Evolutionary conservation across 768 basidiomycete species (phyloP).

Genomic region (Collybiopsis confluens): DNA sequence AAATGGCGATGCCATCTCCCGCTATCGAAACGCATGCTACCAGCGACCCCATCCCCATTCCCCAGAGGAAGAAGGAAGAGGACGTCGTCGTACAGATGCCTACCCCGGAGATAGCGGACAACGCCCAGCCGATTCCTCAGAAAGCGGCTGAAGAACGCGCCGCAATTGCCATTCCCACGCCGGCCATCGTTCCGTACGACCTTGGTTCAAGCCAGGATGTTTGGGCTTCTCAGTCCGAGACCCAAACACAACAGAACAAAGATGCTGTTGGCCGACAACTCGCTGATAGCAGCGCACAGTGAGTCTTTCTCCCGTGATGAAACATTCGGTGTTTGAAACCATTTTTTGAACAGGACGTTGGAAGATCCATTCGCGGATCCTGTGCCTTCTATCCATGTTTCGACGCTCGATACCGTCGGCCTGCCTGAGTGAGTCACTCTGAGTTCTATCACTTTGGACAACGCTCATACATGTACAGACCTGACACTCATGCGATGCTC

Average conservation of each 20-base stretch:
- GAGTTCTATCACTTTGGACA: background rate
- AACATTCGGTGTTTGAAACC: background rate
- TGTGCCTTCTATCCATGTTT: slow-evolving; percentile 10
- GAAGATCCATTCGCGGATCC: slow-evolving; percentile 25
- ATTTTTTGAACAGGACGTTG: slow-evolving; percentile 3
- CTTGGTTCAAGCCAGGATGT: background rate
- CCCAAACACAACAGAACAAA: background rate
- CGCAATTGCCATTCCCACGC: background rate
- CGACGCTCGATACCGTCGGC: slow-evolving; percentile 13
- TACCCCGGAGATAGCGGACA: background rate
- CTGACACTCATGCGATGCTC: background rate
- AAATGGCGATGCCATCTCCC: background rate
- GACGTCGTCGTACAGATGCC: background rate
- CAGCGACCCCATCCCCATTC: background rate
- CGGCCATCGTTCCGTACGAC: background rate
- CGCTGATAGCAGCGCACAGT: background rate
- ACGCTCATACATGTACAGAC: background rate
- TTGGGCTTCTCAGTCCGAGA: background rate
- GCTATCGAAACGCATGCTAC: background rate
- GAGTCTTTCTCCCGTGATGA: background rate
- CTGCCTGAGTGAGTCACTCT: slow-evolving; percentile 24
- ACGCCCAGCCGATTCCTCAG: background rate
- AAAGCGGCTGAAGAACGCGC: background rate
- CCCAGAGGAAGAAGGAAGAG: background rate
- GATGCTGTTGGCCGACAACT: background rate